phyloP scores from a whole-genome alignment of 202 grass and related monocot species.

The Schoenoplectus tabernaemontani region DNA sequence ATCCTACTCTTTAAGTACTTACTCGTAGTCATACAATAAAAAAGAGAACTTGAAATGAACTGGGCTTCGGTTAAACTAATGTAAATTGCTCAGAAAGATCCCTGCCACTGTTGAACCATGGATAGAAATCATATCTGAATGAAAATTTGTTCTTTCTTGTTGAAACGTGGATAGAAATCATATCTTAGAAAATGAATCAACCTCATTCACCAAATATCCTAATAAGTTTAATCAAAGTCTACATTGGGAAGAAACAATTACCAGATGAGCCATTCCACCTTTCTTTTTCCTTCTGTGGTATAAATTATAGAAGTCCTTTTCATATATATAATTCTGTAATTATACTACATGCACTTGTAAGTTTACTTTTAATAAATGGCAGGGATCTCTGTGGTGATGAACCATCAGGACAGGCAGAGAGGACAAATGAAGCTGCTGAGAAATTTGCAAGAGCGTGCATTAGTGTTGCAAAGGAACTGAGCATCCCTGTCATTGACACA shows the following conservation, averaged over 20 bases:
- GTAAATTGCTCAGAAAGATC: too few species aligned
- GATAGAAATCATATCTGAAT: neutral
- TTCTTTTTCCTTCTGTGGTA: neutral
- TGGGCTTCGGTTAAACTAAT: neutral
- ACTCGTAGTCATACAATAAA: neutral
- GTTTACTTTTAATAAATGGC: neutral
- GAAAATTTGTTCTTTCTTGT: neutral
- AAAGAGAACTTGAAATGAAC: neutral
- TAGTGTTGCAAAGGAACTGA: constrained; percentile 56
- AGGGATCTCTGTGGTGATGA: constrained; percentile 48
- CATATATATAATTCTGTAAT: too few species aligned
- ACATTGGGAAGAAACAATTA: neutral
- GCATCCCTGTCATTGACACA: constrained; percentile 66
- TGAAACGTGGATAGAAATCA: neutral
- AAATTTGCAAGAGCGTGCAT: constrained; percentile 66
- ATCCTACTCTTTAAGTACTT: neutral
- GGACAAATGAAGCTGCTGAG: constrained; percentile 81
- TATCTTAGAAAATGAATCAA: neutral
- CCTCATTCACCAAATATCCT: neutral
- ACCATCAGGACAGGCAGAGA: constrained; percentile 48
- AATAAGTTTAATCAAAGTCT: neutral
- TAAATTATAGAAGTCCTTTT: too few species aligned
- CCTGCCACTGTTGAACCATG: too few species aligned
- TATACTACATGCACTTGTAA: neutral
- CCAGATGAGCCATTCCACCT: too few species aligned